Conservation (phyloP, 148 eudicot genomes). For the Selenicereus undatus region DNA sequence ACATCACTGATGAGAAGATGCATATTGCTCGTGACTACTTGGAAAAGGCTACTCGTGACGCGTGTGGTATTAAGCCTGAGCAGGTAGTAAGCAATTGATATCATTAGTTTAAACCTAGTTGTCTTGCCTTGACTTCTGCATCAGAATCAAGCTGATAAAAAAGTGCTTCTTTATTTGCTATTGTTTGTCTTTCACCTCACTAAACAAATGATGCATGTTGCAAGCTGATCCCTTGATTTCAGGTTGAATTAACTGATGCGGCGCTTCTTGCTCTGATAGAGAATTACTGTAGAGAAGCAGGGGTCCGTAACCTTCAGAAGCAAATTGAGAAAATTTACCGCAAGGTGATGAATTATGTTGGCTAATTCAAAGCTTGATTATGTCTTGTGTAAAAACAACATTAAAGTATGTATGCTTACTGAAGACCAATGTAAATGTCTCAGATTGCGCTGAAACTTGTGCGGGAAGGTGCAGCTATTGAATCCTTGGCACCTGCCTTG, state of each 20-base stretch:
- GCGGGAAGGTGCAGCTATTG: constrained; percentile 46
- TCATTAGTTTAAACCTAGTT: background rate
- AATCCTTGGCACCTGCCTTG: constrained; percentile 23
- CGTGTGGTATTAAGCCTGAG: constrained; percentile 88
- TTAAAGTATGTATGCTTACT: background rate
- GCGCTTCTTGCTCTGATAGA: constrained; percentile 92
- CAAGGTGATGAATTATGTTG: constrained; percentile 47
- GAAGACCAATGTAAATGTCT: constrained; percentile 7
- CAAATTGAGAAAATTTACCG: constrained; percentile 98
- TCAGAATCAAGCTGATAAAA: background rate
- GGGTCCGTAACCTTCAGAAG: constrained; percentile 95
- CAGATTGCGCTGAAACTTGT: constrained; percentile 96
- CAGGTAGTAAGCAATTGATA: constrained; percentile 44
- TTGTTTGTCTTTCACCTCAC: background rate
- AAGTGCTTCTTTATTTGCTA: background rate
- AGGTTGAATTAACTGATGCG: constrained; percentile 90
- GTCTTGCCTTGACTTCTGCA: background rate
- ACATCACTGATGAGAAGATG: constrained; percentile 97
- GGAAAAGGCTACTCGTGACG: constrained; percentile 89
- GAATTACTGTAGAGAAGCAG: constrained; percentile 95
- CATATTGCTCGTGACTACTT: constrained; percentile 95
- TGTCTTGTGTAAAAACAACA: constrained; percentile 6
- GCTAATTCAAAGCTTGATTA: background rate
- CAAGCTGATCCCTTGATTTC: constrained; percentile 18
- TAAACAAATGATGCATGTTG: background rate